phyloP scores from a whole-genome alignment of 768 basidiomycete species.

The Lepiota venenata region DNA sequence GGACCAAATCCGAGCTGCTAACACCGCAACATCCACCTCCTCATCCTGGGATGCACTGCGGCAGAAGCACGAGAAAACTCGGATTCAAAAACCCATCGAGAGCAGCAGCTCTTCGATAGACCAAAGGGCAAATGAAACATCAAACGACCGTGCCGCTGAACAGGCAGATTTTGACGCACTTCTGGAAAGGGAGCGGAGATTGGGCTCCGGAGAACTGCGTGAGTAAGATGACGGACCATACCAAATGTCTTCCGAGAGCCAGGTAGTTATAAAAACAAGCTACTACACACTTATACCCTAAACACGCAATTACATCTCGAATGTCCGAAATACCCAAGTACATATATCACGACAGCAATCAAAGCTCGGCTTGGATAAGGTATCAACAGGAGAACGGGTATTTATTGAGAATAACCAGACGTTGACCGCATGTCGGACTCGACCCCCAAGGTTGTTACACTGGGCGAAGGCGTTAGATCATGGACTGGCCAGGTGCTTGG shows the following conservation, averaged over 20 bases:
- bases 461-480: neutral
- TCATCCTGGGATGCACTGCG: constrained; percentile 72
- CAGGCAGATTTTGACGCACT: constrained; percentile 59
- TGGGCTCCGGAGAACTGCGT: constrained; percentile 18
- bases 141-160: constrained; percentile 35
- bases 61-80: constrained; percentile 46
- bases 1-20: constrained; percentile 64
- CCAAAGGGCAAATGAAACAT: constrained; percentile 11
- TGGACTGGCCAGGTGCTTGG: neutral
- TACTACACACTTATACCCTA: neutral
- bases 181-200: constrained; percentile 53
- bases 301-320: constrained; percentile 5
- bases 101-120: constrained; percentile 6
- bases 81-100: constrained; percentile 19
- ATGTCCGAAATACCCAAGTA: neutral
- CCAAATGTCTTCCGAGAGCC: neutral
- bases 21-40: constrained; percentile 33
- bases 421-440: constrained; percentile 11
- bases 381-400: neutral
- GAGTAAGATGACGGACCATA: neutral
- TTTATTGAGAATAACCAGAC: constrained; percentile 1
- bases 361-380: neutral
- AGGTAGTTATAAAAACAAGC: constrained; percentile 8
- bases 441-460: neutral
- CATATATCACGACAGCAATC: neutral